A percentile compares a stretch with the other conserved stretches of the same genome.
These are phyloP conservation scores for Trichocladium uniseriatum DNA, from an alignment of 495 filamentous ascomycete genomes.

Conservation along the genomic window DNA sequence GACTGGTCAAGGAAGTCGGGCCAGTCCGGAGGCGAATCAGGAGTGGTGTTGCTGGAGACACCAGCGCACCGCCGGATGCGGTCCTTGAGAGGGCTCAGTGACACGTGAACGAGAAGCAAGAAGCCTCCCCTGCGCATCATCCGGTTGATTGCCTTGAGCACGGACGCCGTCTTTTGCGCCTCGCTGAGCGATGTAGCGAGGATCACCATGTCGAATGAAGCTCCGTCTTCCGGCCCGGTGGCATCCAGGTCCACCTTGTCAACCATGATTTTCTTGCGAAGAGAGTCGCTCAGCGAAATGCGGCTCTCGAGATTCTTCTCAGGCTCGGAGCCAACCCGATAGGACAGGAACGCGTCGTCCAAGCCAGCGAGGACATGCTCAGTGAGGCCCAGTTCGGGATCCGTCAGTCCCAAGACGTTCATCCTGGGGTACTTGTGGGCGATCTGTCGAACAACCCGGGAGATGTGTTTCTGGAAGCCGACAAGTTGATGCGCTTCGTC, in stretches of 20 bases:
- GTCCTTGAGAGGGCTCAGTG: slow-evolving; percentile 13
- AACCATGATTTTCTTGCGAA: slow-evolving; percentile 16
- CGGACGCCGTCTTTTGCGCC: not conserved
- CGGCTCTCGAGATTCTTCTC: slow-evolving; percentile 15
- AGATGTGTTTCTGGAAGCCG: slow-evolving; percentile 26
- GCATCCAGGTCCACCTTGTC: slow-evolving; percentile 21
- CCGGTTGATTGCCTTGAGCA: slow-evolving; percentile 17
- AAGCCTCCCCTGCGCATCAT: slow-evolving; percentile 36
- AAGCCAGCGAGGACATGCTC: slow-evolving; percentile 26
- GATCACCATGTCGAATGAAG: slow-evolving; percentile 31
- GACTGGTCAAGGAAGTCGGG: slow-evolving; percentile 26
- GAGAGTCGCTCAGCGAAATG: not conserved
- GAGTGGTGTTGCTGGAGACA: not conserved
- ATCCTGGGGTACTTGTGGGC: slow-evolving; percentile 34
- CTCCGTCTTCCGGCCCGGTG: not conserved
- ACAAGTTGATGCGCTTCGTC: slow-evolving; percentile 24
- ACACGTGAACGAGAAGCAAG: slow-evolving; percentile 28
- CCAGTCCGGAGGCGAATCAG: slow-evolving; percentile 25
- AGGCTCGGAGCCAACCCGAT: slow-evolving; percentile 16
- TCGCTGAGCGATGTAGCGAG: slow-evolving; percentile 28
- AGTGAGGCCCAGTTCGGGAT: slow-evolving; percentile 20
- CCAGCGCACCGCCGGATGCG: slow-evolving; percentile 13
- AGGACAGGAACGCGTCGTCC: slow-evolving; percentile 26
- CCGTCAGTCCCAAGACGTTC: slow-evolving; percentile 33
- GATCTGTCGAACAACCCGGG: slow-evolving; percentile 32